A percentile compares a stretch with the other conserved stretches of the same genome.
Conservation (phyloP, 306 rosid genomes). For the Arachis hypogaea region DNA sequence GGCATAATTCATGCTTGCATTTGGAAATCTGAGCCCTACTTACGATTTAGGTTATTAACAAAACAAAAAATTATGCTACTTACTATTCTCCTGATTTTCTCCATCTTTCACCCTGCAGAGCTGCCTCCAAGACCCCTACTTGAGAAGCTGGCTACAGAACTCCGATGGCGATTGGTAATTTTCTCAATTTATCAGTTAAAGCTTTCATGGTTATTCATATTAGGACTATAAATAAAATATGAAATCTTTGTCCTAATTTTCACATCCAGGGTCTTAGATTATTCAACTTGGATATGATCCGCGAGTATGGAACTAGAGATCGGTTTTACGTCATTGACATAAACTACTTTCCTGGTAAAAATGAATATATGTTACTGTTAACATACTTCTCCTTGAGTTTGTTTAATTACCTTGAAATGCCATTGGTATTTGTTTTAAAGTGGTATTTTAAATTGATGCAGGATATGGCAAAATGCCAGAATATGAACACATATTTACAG, state of each 20-base stretch:
- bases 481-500: conserved; percentile 91
- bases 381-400: background rate
- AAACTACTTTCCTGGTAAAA: conserved; percentile 90
- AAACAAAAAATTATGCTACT: conserved; percentile 8
- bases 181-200: conserved; percentile 17
- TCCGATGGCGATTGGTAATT: conserved; percentile 73
- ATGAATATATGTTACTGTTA: background rate
- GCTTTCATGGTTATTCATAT: background rate
- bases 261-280: conserved; percentile 72
- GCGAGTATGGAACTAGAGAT: conserved; percentile 74
- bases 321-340: conserved; percentile 87
- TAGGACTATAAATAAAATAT: conserved; percentile 23
- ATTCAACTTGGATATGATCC: conserved; percentile 87
- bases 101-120: conserved; percentile 57
- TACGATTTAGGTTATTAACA: background rate
- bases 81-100: conserved; percentile 31
- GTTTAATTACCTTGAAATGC: too few species aligned
- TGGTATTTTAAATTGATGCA: conserved; percentile 41
- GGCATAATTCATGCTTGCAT: background rate
- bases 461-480: conserved; percentile 97
- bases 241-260: background rate
- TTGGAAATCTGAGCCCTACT: background rate
- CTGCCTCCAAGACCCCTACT: conserved; percentile 92
- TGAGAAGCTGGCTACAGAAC: conserved; percentile 87
- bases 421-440: background rate